phyloP scores from a whole-genome alignment of 805 yeast species.

The Zygosaccharomyces gambellarensis region DNA sequence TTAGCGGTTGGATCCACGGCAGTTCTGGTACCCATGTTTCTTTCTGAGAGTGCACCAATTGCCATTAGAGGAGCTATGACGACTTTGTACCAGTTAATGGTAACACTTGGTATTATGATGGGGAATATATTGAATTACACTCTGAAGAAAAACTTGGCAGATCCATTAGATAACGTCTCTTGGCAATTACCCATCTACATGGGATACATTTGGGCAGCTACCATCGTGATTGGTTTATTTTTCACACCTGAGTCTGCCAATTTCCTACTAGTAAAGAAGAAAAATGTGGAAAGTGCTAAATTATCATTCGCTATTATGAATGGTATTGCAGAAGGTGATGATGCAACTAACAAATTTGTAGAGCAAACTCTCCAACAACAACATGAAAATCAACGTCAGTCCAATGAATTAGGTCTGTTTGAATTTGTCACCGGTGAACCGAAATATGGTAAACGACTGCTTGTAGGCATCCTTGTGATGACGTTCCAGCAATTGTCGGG shows the following conservation, averaged over 20 bases:
- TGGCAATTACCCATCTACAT: constrained; percentile 67
- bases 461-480: constrained; percentile 57
- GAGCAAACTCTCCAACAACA: constrained; percentile 37
- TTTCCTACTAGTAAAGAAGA: constrained; percentile 46
- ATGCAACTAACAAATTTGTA: constrained; percentile 45
- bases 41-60: constrained; percentile 63
- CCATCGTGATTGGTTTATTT: constrained; percentile 57
- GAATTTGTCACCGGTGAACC: constrained; percentile 63
- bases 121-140: constrained; percentile 63
- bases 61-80: constrained; percentile 64
- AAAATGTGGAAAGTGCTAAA: constrained; percentile 49
- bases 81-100: constrained; percentile 56
- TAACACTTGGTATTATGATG: constrained; percentile 60
- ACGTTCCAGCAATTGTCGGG: constrained; percentile 60
- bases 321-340: constrained; percentile 43
- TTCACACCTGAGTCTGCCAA: constrained; percentile 68
- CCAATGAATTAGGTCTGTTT: constrained; percentile 11
- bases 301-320: constrained; percentile 50
- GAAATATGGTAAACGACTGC: constrained; percentile 44
- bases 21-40: constrained; percentile 67
- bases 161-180: constrained; percentile 41
- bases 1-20: constrained; percentile 69
- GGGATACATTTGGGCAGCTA: constrained; percentile 38
- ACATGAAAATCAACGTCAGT: constrained; percentile 42
- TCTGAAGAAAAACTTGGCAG: constrained; percentile 35